phyloP scores from a whole-genome alignment of 169 alveolate genomes.

The Amoebophrya sp. region DNA sequence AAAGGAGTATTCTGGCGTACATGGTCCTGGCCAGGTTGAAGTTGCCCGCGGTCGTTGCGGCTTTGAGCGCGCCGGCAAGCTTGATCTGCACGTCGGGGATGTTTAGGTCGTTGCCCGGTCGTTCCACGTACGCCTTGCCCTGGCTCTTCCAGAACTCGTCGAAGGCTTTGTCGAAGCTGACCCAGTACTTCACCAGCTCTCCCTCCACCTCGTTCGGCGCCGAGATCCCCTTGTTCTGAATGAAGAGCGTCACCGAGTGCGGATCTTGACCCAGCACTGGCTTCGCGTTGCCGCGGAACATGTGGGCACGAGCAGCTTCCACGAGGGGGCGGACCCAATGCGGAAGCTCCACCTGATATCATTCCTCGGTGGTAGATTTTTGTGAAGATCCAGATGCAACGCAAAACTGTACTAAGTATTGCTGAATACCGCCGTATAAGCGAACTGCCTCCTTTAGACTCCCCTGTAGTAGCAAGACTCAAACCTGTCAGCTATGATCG shows the following conservation, averaged over 20 bases:
- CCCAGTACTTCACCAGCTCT: neutral
- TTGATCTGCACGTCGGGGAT: neutral
- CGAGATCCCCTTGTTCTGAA: neutral
- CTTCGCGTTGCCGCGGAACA: neutral
- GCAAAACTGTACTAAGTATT: too few species aligned
- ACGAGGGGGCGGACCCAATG: too few species aligned
- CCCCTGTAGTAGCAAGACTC: too few species aligned
- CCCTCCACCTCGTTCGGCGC: neutral
- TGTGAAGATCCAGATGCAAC: too few species aligned
- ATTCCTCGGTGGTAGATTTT: too few species aligned
- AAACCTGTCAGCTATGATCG: too few species aligned
- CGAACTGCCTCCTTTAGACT: too few species aligned
- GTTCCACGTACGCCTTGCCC: neutral
- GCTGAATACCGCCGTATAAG: too few species aligned
- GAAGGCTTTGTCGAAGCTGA: neutral
- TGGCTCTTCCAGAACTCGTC: neutral
- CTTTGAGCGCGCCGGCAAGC: neutral
- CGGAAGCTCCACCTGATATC: too few species aligned
- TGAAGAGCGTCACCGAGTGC: neutral
- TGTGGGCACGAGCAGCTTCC: neutral
- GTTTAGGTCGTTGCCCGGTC: neutral
- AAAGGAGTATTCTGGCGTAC: constrained; percentile 29
- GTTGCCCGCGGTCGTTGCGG: neutral
- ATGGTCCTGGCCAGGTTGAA: constrained; percentile 39
- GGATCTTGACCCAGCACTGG: neutral